These are phyloP conservation scores for Sextonia rubra DNA, from an alignment of 164 flowering plant genomes.

Conservation along the genomic window DNA sequence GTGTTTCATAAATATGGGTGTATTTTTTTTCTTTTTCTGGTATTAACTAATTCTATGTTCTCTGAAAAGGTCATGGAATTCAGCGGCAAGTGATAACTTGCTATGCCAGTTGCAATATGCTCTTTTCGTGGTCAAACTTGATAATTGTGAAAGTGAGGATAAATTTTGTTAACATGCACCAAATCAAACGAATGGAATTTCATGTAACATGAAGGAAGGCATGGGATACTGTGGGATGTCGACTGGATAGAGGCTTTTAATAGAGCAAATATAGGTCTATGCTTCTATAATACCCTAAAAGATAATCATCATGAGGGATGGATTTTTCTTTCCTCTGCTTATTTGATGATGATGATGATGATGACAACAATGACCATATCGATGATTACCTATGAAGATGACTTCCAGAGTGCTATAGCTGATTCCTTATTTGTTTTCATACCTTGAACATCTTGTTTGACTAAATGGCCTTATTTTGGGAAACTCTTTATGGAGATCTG, in stretches of 20 bases:
- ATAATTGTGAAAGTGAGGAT: slow-evolving; percentile 14
- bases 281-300: not conserved
- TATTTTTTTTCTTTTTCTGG: no score
- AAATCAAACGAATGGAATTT: not conserved
- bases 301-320: not conserved
- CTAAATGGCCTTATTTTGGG: slow-evolving; percentile 27
- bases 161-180: slow-evolving; percentile 8
- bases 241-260: slow-evolving; percentile 61
- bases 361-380: no score
- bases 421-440: not conserved
- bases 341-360: no score
- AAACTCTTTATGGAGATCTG: slow-evolving; percentile 25
- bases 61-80: slow-evolving; percentile 70
- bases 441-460: not conserved
- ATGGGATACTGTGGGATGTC: slow-evolving; percentile 6
- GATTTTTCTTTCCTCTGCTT: not conserved
- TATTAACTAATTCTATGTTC: slow-evolving; percentile 3
- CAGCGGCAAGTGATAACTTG: slow-evolving; percentile 57
- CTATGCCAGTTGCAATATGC: slow-evolving; percentile 67
- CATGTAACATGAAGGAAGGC: slow-evolving; percentile 8
- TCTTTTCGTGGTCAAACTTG: slow-evolving; percentile 29
- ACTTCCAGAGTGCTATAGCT: not conserved
- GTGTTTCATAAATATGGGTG: no score
- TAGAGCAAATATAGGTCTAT: slow-evolving; percentile 46
- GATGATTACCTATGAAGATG: not conserved